Conservation (phyloP, 371 early-diverging fungal species). For the Coemansia sp. region DNA sequence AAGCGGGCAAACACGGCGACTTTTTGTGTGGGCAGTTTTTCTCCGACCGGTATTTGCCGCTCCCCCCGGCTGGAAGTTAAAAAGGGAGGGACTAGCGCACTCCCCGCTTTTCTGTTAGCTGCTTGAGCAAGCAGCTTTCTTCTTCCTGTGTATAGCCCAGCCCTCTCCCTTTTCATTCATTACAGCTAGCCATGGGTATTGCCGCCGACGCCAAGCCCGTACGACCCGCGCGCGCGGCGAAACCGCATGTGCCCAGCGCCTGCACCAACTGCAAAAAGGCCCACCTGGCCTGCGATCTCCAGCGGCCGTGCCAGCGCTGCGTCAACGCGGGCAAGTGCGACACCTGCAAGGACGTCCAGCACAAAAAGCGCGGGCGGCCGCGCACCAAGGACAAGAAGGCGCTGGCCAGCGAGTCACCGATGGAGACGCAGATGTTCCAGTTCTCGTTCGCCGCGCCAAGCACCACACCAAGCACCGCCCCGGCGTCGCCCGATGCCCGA, state of each 20-base stretch:
- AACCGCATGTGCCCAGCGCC: slow-evolving; percentile 51
- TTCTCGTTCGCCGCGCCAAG: slow-evolving; percentile 28
- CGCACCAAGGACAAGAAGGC: slow-evolving; percentile 59
- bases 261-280: slow-evolving; percentile 69
- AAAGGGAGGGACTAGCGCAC: too few relatives aligned
- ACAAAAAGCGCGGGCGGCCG: slow-evolving; percentile 79
- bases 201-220: neutral
- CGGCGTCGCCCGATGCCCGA: neutral
- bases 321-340: slow-evolving; percentile 68
- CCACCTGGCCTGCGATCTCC: slow-evolving; percentile 67
- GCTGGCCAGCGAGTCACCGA: slow-evolving; percentile 14
- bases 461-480: slow-evolving; percentile 3
- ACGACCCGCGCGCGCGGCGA: slow-evolving; percentile 32
- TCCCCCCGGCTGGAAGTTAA: neutral
- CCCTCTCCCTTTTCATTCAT: neutral
- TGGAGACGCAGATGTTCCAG: slow-evolving; percentile 49
- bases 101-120: neutral
- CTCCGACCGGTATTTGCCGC: slow-evolving; percentile 6
- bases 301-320: slow-evolving; percentile 74
- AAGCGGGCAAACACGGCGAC: slow-evolving; percentile 1
- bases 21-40: slow-evolving; percentile 5
- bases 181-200: neutral
- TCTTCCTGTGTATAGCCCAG: neutral
- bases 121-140: neutral
- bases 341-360: slow-evolving; percentile 76